Conservation (phyloP, 352 stramenopile species). For the Globisporangium cylindrosporum region DNA sequence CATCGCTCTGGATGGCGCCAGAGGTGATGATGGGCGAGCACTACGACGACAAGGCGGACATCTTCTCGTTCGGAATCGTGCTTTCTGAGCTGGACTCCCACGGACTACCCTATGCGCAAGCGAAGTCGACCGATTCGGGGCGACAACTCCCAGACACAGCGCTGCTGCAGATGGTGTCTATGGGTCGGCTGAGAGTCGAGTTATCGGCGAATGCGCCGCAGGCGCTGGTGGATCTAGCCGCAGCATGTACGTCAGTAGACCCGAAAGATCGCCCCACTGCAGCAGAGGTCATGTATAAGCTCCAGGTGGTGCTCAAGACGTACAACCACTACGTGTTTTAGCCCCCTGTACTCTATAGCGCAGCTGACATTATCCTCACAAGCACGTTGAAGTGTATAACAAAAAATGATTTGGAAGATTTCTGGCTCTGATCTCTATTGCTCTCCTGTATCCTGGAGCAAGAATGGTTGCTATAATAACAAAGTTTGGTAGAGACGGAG, state of each 20-base stretch:
- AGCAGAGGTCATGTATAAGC: constrained; percentile 4
- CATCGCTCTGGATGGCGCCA: background rate
- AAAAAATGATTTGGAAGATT: background rate
- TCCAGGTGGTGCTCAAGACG: background rate
- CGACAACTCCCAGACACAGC: background rate
- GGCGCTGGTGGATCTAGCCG: background rate
- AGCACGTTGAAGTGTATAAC: background rate
- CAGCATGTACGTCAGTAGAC: background rate
- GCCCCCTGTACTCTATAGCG: background rate
- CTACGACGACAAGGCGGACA: background rate
- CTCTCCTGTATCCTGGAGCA: too few species aligned
- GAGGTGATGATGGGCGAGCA: background rate
- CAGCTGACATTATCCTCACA: background rate
- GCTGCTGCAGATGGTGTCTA: background rate
- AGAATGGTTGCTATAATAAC: too few species aligned
- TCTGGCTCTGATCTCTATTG: too few species aligned
- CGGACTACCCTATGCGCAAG: background rate
- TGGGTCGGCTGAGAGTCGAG: background rate
- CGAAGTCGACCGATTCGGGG: background rate
- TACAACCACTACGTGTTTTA: constrained; percentile 9
- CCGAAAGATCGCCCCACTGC: constrained; percentile 2
- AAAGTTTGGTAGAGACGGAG: too few species aligned
- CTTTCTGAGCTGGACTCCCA: background rate
- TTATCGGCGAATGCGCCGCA: background rate
- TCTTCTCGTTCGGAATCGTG: background rate